Evolutionary conservation across 257 asterid species (phyloP), one percentile per base, ranked within the genome.

Genomic region (Fraxinus excelsior): DNA sequence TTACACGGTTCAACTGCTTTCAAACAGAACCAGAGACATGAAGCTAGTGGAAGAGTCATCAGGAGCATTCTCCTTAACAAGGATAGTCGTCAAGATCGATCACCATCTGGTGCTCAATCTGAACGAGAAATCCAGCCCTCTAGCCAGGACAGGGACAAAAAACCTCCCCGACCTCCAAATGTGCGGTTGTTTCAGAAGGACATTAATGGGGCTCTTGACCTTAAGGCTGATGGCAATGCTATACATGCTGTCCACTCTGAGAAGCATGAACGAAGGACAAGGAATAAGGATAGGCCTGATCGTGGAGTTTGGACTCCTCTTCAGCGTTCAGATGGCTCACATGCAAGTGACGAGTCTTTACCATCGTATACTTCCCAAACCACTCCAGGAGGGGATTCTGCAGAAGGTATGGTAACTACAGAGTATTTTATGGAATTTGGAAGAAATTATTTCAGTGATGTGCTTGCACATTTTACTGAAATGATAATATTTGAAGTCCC

Each of bases 291-390:
- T 81, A 90, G 98, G 74, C 98, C 97, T 78, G 98, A 94, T 84
- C 96, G 97, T 79, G 98, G 96, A 80, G 97, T 94, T 81, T 94
- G 98, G 98, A 79, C 98, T 65, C 97, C 97, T 80, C 93, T 91
- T 84, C 91, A 91, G 49, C 97, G 92, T 62, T 83, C 96, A 26
- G 98, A 94, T 79, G 91, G 94, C 67, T 83, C 89, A 71, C 94
- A 85, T 80, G 88, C 92, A 68, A 92, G 91, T 86, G 92, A 86
- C 53, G 96, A 88, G 56, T 88, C 96, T 21, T 84, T 89, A 76
- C 85, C 95, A 74, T 89, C 91, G 14, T 80, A 90, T 29, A 77
- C 89, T 74, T 88, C 92, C 73, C 97, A 89, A 79, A 74, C 93
- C 69, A 78, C 91, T 66, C 89, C 84, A 79, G 84, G 79, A 34